phyloP scores from a whole-genome alignment of 106 monocot genomes.

The Dendrobium officinale region DNA sequence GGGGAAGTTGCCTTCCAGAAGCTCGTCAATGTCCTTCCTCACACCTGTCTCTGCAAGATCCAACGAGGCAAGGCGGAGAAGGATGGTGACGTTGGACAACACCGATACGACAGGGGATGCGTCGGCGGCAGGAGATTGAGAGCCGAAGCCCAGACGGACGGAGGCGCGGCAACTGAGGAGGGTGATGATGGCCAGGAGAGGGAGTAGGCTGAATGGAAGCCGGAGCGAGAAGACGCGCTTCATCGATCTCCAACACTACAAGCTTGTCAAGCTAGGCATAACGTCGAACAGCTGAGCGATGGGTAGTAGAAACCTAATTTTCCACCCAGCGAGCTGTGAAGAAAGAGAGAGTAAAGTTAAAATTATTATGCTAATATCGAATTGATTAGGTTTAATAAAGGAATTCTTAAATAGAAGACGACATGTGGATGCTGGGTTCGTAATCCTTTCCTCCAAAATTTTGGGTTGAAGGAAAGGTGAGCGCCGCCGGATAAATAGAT shows the following conservation, averaged over 20 bases:
- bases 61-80: conserved; percentile 19
- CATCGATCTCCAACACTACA: not conserved
- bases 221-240: conserved; percentile 17
- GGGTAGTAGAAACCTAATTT: no score
- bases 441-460: no score
- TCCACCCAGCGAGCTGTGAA: no score
- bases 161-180: conserved; percentile 35
- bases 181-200: conserved; percentile 37
- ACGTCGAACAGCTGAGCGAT: not conserved
- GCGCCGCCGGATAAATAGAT: no score
- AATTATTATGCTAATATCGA: no score
- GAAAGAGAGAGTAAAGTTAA: no score
- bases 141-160: conserved; percentile 1
- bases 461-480: no score
- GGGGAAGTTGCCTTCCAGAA: conserved; percentile 28
- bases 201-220: conserved; percentile 20
- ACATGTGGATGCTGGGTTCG: no score
- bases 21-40: conserved; percentile 26
- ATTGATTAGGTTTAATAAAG: no score
- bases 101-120: not conserved
- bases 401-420: no score
- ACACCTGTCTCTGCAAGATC: conserved; percentile 21
- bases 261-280: not conserved
- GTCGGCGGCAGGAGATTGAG: not conserved
- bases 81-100: conserved; percentile 17